Base-by-base conservation (phyloP, 2,329 filamentous ascomycete genomes). In the Neofusicoccum laricinum region DNA sequence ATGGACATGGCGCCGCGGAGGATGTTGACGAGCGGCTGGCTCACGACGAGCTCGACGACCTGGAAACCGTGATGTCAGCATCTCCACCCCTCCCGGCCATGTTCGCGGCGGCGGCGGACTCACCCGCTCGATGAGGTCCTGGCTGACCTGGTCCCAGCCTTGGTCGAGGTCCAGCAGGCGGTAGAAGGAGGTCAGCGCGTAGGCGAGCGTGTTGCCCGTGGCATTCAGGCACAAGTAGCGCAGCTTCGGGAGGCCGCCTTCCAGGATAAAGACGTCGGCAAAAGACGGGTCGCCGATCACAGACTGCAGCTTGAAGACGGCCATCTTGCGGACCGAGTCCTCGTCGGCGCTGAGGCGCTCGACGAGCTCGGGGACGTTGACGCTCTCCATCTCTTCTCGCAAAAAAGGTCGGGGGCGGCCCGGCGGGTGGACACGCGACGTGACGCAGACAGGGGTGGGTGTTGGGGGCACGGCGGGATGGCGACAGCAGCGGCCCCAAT, bases 251-350 rank as follows among this genome's bases (percentile, higher is more conserved):
- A 98, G 84, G 3, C 95, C 95, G 64, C 93, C 93, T 57, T 93
- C 91, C 59, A 90, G 88, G 67, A 98, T 96, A 80, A 99, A 99
- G 71, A 96, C 88, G 77, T 98, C 95, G 72, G 95, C 95, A 77
- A 98, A 98, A 58, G 93, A 90, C 30, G 94, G 94, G 79, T 99
- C 95, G 75, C 93, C 94, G 78, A 99, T 97, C 67, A 92, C 93
- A 68, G 87, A 90, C 79, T 99, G 95, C 69, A 99, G 87, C 81
- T 97, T 97, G 86, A 99, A 99, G 66, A 96, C 95, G 66, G 95
- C 95, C 92, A 98, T 97, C 79, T 99, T 99, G 73, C 93, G 92
- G 70, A 92, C 89, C 64, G 92, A 93, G 83, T 99, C 95, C 79
- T 97, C 86, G 64, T 86, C 84, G 69, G 84, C 85, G 49, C 83